These are phyloP conservation scores for Bolboschoenus planiculmis DNA, from an alignment of 176 grass and related monocot species.

Conservation along the genomic window DNA sequence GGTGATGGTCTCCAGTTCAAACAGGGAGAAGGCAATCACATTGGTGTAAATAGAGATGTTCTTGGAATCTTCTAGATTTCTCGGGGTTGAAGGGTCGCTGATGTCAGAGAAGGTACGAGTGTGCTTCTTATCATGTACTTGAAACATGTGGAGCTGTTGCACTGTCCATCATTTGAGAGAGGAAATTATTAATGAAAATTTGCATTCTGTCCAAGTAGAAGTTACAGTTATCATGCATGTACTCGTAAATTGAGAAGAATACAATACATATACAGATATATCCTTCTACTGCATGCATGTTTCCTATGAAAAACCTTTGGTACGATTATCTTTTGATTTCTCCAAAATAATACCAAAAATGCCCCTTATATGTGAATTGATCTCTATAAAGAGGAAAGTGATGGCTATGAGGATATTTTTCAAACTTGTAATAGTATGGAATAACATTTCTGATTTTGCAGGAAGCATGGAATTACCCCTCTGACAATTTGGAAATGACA, in stretches of 20 bases:
- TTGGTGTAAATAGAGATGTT: constrained; percentile 96
- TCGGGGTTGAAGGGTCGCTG: constrained; percentile 68
- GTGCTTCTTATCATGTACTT: constrained; percentile 69
- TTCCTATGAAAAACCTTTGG: neutral
- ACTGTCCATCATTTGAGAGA: constrained; percentile 36
- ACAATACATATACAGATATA: neutral
- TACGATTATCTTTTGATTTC: neutral
- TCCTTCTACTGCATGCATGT: neutral
- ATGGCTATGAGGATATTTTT: neutral
- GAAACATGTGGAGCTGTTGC: constrained; percentile 91
- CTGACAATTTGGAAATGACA: neutral
- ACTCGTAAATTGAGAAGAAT: neutral
- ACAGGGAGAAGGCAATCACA: constrained; percentile 89
- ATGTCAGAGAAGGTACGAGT: constrained; percentile 55
- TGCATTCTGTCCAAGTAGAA: neutral
- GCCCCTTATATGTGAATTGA: neutral
- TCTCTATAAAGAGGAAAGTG: neutral
- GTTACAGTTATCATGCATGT: neutral
- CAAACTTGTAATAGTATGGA: neutral
- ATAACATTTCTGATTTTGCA: neutral
- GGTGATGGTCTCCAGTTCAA: constrained; percentile 94
- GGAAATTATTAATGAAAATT: neutral
- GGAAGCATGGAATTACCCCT: neutral
- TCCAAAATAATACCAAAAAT: neutral
- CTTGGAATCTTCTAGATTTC: constrained; percentile 73